phyloP scores from a whole-genome alignment of 1,139 yeast species.

The Petasospora fabianii region DNA sequence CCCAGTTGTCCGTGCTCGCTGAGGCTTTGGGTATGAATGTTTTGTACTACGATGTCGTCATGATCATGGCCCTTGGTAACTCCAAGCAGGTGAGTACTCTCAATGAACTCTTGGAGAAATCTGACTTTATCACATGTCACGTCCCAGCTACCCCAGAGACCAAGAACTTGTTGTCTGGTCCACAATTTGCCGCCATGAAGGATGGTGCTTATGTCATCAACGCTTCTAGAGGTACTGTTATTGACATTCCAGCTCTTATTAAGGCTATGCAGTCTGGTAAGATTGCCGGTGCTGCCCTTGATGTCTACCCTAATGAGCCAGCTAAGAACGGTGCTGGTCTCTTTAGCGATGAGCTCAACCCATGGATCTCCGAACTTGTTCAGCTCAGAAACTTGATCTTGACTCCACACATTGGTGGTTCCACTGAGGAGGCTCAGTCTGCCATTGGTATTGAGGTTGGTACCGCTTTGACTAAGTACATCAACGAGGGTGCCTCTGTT shows the following conservation, averaged over 20 bases:
- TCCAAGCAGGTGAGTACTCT: conserved; percentile 88
- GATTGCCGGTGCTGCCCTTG: conserved; percentile 96
- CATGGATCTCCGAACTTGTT: conserved; percentile 81
- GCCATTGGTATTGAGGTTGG: conserved; percentile 97
- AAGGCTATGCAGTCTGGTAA: conserved; percentile 91
- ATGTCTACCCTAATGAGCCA: conserved; percentile 97
- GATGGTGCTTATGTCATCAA: conserved; percentile 92
- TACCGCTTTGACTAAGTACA: conserved; percentile 78
- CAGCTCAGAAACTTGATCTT: conserved; percentile 83
- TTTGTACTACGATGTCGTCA: conserved; percentile 82
- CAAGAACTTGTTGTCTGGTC: conserved; percentile 80
- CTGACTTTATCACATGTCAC: conserved; percentile 91
- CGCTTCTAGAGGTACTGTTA: conserved; percentile 97
- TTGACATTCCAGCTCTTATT: conserved; percentile 90
- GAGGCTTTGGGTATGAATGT: conserved; percentile 99
- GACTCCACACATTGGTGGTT: conserved; percentile 98
- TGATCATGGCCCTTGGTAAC: conserved; percentile 96
- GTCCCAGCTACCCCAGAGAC: conserved; percentile 96
- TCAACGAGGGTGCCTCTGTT: conserved; percentile 92
- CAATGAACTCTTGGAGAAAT: conserved; percentile 71
- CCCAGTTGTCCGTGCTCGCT: conserved; percentile 94
- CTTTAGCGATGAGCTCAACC: conserved; percentile 68
- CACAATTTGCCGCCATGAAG: conserved; percentile 95
- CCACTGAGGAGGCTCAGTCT: conserved; percentile 98
- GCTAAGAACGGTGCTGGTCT: conserved; percentile 90